Conservation (phyloP, 306 rosid genomes). For the Myrica gale region DNA sequence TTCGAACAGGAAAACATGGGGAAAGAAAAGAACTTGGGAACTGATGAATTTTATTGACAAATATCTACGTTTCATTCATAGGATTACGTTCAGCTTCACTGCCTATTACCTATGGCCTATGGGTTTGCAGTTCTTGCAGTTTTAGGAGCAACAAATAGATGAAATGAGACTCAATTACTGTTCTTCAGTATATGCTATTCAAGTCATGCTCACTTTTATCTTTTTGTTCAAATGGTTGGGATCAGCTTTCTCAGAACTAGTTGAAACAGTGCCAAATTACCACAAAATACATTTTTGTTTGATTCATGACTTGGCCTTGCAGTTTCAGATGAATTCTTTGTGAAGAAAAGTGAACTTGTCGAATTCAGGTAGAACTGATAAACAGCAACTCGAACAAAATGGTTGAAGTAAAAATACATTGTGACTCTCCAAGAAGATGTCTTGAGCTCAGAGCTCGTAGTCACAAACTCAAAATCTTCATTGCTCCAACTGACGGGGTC, state of each 20-base stretch:
- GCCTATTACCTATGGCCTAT: no score
- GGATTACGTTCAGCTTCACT: neutral
- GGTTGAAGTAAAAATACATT: constrained; percentile 57
- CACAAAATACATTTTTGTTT: neutral
- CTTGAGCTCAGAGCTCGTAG: constrained; percentile 54
- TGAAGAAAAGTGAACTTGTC: constrained; percentile 9
- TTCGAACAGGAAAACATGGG: neutral
- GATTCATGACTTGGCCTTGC: neutral
- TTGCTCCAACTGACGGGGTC: constrained; percentile 59
- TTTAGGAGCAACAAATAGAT: neutral
- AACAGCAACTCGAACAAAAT: constrained; percentile 40
- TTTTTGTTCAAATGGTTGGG: neutral
- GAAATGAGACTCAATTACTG: neutral
- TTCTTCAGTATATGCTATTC: neutral
- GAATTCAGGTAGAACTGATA: constrained; percentile 64
- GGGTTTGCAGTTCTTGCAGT: neutral
- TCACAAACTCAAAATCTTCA: constrained; percentile 49
- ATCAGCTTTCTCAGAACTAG: neutral
- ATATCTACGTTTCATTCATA: neutral
- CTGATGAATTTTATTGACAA: neutral
- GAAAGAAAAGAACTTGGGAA: neutral
- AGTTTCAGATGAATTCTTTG: constrained; percentile 7
- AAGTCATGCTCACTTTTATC: neutral
- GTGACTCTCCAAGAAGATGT: constrained; percentile 58
- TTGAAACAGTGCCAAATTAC: neutral